phyloP scores from a whole-genome alignment of 2,329 filamentous ascomycete genomes.

The Tetracladium maxilliforme region DNA sequence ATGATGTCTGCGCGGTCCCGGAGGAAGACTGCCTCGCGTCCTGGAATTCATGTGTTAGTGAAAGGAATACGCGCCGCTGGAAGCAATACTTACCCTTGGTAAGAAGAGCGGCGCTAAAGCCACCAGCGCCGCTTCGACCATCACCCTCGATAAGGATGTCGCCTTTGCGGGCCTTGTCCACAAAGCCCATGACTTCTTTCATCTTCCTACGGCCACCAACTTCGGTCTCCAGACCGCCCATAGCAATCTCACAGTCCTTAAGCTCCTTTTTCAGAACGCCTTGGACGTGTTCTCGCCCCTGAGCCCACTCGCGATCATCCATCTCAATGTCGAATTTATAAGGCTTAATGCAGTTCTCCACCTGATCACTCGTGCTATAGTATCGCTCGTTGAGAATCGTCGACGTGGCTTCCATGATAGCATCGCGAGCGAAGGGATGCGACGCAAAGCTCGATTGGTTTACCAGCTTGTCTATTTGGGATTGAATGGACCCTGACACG shows the following conservation, averaged over 20 bases:
- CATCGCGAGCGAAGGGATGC: conserved; percentile 83
- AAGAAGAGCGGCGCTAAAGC: conserved; percentile 81
- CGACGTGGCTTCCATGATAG: conserved; percentile 83
- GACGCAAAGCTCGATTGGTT: conserved; percentile 69
- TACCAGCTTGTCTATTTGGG: conserved; percentile 67
- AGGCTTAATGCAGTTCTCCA: conserved; percentile 97
- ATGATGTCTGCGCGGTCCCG: conserved; percentile 82
- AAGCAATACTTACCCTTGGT: conserved; percentile 47
- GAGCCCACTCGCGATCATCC: conserved; percentile 75
- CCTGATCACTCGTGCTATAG: conserved; percentile 93
- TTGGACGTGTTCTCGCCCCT: conserved; percentile 71
- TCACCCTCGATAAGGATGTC: conserved; percentile 78
- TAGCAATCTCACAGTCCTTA: conserved; percentile 64
- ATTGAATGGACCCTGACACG: conserved; percentile 75
- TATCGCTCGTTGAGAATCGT: conserved; percentile 87
- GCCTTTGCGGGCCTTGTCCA: conserved; percentile 79
- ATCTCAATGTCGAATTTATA: conserved; percentile 98
- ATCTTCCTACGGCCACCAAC: conserved; percentile 77
- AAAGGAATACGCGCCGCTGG: no score
- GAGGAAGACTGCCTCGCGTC: conserved; percentile 85
- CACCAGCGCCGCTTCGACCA: conserved; percentile 71
- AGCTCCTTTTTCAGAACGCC: conserved; percentile 78
- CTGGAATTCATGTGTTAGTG: conserved; percentile 26
- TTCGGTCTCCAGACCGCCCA: conserved; percentile 58
- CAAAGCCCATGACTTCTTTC: conserved; percentile 77